A percentile compares a stretch with the other conserved stretches of the same genome.
phyloP scores from a whole-genome alignment of 805 yeast species.

The Saccharomycopsis vini region DNA sequence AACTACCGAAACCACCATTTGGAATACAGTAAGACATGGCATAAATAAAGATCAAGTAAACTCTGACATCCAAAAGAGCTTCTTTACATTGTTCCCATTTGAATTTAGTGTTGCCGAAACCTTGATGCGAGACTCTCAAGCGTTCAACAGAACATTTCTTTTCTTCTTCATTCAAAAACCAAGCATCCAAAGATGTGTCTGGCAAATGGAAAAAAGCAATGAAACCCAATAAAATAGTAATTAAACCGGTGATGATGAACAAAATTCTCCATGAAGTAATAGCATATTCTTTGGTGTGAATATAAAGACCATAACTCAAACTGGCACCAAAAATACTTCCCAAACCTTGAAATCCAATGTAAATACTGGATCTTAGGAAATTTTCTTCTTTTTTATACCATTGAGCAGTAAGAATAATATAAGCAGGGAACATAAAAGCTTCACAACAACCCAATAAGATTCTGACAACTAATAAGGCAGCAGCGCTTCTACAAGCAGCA shows the following conservation, averaged over 20 bases:
- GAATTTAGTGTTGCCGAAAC: conserved; percentile 22
- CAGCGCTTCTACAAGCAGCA: conserved; percentile 31
- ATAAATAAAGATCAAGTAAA: conserved; percentile 26
- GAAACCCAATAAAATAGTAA: conserved; percentile 41
- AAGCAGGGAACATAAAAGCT: conserved; percentile 23
- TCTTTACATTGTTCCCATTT: conserved; percentile 36
- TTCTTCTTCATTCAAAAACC: conserved; percentile 32
- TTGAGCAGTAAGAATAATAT: conserved; percentile 27
- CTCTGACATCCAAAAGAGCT: conserved; percentile 33
- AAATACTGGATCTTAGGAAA: conserved; percentile 28
- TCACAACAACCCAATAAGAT: conserved; percentile 25
- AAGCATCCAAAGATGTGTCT: conserved; percentile 34
- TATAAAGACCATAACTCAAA: too few relatives aligned
- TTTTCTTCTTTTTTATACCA: conserved; percentile 28
- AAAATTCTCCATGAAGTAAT: conserved; percentile 45
- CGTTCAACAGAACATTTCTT: too few relatives aligned
- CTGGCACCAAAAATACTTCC: conserved; percentile 24
- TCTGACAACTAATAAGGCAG: conserved; percentile 30
- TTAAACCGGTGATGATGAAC: conserved; percentile 45
- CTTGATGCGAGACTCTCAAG: conserved; percentile 36
- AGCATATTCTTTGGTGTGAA: too few relatives aligned
- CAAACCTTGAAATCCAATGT: conserved; percentile 28
- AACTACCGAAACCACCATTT: conserved; percentile 26
- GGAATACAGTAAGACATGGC: conserved; percentile 27
- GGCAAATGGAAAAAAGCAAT: conserved; percentile 37